Conservation (phyloP, 306 rosid genomes). For the Vigna reflexopilosa region DNA sequence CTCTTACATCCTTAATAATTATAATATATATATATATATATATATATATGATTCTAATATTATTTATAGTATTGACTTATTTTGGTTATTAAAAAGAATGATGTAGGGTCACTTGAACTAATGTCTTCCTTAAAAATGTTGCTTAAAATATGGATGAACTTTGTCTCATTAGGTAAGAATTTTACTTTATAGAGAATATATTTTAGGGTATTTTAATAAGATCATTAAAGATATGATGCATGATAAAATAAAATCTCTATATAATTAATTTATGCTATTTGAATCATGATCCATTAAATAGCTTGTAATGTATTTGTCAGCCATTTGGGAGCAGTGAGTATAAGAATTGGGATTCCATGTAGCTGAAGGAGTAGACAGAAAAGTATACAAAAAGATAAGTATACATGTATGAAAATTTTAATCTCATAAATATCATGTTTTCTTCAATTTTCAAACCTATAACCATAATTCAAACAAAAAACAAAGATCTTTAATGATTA, state of each 20-base stretch:
- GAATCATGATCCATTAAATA: background rate
- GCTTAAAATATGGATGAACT: too few species aligned
- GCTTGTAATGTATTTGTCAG: conserved; percentile 30
- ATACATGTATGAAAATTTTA: background rate
- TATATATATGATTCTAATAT: too few species aligned
- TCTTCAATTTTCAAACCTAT: conserved; percentile 14
- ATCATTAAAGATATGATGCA: conserved; percentile 1
- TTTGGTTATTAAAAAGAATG: too few species aligned
- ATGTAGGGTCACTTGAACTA: too few species aligned
- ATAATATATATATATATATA: too few species aligned
- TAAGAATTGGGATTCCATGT: background rate
- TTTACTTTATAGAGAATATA: too few species aligned
- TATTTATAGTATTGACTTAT: too few species aligned
- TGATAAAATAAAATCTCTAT: background rate
- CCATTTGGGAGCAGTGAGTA: too few species aligned
- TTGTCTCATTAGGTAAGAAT: too few species aligned
- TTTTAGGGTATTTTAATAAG: background rate
- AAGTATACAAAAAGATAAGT: conserved; percentile 20
- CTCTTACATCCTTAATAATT: too few species aligned
- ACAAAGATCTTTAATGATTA: background rate
- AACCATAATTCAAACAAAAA: conserved; percentile 26
- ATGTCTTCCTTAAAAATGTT: too few species aligned
- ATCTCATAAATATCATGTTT: conserved; percentile 28
- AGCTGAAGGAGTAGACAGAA: conserved; percentile 38
- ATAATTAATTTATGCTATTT: background rate